Evolutionary conservation across 2,329 filamentous ascomycete species (phyloP).

Genomic region (Tolypocladium tundrense): DNA sequence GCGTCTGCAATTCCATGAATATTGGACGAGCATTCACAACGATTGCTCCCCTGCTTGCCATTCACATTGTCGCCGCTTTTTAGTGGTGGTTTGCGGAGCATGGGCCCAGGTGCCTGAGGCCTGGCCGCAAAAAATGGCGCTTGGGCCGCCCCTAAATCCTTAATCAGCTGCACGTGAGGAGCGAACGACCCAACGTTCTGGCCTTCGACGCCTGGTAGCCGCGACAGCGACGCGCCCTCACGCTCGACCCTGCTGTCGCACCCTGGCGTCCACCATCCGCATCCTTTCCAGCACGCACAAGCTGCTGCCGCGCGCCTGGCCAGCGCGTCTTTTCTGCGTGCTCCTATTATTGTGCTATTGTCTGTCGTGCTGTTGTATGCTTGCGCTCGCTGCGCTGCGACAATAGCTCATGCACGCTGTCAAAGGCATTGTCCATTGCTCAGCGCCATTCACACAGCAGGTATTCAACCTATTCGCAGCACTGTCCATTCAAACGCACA

Average conservation of each 20-base stretch:
- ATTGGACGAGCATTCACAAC: neutral
- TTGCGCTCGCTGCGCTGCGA: neutral
- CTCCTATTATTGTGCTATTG: neutral
- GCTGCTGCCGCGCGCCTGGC: neutral
- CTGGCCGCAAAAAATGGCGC: neutral
- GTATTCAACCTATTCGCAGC: neutral
- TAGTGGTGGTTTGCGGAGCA: neutral
- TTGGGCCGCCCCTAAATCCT: neutral
- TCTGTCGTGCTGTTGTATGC: neutral
- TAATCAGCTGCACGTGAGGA: constrained; percentile 1
- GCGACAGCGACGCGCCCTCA: constrained; percentile 8
- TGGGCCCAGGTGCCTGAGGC: neutral
- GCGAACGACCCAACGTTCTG: neutral
- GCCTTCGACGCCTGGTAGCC: constrained; percentile 3
- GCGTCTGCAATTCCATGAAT: neutral
- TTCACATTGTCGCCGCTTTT: neutral
- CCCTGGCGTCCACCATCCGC: constrained; percentile 1
- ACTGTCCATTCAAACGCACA: neutral
- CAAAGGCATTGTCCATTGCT: neutral
- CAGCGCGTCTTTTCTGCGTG: neutral
- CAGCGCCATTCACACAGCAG: neutral
- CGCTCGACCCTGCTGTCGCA: constrained; percentile 3
- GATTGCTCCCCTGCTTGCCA: neutral
- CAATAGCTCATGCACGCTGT: neutral
- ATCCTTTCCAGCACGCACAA: neutral